phyloP scores from a whole-genome alignment of 768 basidiomycete genomes.

The Boletus insuetus region DNA sequence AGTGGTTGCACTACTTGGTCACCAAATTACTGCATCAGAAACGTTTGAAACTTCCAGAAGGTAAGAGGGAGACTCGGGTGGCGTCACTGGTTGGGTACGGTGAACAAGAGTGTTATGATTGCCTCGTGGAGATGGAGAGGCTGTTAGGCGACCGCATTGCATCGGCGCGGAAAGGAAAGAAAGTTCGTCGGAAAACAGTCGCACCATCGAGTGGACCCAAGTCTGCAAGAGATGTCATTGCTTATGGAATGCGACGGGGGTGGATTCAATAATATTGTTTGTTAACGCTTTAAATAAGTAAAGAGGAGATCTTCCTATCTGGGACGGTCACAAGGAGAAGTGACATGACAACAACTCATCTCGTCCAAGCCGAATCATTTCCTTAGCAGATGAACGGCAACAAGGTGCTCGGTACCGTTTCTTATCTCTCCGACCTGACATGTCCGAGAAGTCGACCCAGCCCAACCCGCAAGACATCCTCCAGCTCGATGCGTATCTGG shows the following conservation, averaged over 20 bases:
- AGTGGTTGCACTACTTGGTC: slow-evolving; percentile 92
- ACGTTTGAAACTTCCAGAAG: slow-evolving; percentile 54
- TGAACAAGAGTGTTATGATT: slow-evolving; percentile 69
- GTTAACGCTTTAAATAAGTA: no score
- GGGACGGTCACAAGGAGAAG: not conserved
- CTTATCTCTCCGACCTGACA: slow-evolving; percentile 12
- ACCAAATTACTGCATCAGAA: slow-evolving; percentile 71
- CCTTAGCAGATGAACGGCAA: not conserved
- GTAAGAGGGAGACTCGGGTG: slow-evolving; percentile 33
- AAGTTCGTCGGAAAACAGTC: slow-evolving; percentile 36
- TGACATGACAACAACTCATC: not conserved
- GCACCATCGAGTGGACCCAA: slow-evolving; percentile 15
- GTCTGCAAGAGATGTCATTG: slow-evolving; percentile 62
- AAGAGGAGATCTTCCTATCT: slow-evolving; percentile 12
- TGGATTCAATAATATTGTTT: slow-evolving; percentile 45
- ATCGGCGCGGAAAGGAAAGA: slow-evolving; percentile 31
- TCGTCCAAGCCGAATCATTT: not conserved
- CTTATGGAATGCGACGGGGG: slow-evolving; percentile 55
- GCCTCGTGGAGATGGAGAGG: slow-evolving; percentile 62
- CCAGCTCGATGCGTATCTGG: slow-evolving; percentile 69
- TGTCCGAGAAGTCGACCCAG: slow-evolving; percentile 42
- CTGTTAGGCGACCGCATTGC: slow-evolving; percentile 50
- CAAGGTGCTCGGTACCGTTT: not conserved
- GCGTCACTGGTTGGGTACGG: slow-evolving; percentile 41
- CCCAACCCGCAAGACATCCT: slow-evolving; percentile 59